Base-by-base conservation (phyloP, 75 land plant genomes). In the Selaginella moellendorffii region DNA sequence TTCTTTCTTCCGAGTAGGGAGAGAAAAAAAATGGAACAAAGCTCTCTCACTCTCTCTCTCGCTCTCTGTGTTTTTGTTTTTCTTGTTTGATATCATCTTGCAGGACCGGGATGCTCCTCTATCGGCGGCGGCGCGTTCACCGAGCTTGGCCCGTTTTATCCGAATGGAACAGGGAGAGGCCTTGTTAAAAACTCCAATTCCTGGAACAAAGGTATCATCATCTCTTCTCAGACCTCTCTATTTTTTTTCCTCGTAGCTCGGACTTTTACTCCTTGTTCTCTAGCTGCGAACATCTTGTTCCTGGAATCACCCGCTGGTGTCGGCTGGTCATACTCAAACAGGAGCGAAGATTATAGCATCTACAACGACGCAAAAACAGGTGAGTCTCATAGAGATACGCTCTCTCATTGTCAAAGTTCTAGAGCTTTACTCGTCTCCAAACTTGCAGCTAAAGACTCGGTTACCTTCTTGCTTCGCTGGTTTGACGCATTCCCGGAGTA, bases 401-500 rank as follows among this genome's bases (percentile, higher is more conserved):
- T 36, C 10, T 14, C 5, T 36, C 14, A 36, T 36, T 36, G 14
- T 14, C 10, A 5, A 36, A 5, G 14, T 36, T 36, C 8, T 56
- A 9, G 59, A 56, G 9, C 5, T 56, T 56, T 24, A 56, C 19
- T 56, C 24, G n/a, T 56, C n/a, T n/a, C n/a, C n/a, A n/a, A n/a
- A n/a, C 5, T 24, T 21, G 24, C 23, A 67, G 24, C 31, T 24
- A 63, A 17, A 27, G 19, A 14, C 54, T 24, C 36, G 1, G 18
- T 27, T 28, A 22, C 63, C 28, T 76, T 76, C 20, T 24, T 76
- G 12, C 14, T 77, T 21, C 67, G 68, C 29, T 80, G 82, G 82
- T 74, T 66, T 58, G 65, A 73, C 14, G 65, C 77, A 56, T 80
- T 80, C 52, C 82, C 82, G 1, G 63, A 74, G 18, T 80, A 70